Percentiles rank a stretch among this genome's conserved stretches.
phyloP scores from a whole-genome alignment of 73 alveolate genomes.

The Stentor roeselii region DNA sequence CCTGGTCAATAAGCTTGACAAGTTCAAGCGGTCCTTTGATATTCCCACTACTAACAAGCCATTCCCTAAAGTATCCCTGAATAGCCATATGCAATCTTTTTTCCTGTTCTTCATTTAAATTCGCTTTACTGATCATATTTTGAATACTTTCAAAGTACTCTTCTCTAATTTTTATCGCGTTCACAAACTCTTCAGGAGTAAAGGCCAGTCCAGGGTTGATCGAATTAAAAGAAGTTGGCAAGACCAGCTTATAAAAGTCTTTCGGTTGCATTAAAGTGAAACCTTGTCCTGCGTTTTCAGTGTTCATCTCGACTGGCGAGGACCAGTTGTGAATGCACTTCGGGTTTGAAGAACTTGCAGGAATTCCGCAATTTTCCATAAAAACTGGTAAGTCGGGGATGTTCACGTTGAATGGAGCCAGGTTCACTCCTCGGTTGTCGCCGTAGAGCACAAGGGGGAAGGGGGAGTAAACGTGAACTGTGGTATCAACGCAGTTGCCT shows the following conservation, averaged over 20 bases:
- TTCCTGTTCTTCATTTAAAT: slow-evolving; percentile 77
- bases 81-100: slow-evolving; percentile 89
- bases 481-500: slow-evolving; percentile 87
- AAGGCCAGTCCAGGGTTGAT: slow-evolving; percentile 60
- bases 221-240: slow-evolving; percentile 61
- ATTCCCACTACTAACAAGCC: slow-evolving; percentile 74
- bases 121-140: slow-evolving; percentile 66
- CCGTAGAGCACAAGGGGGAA: slow-evolving; percentile 84
- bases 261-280: slow-evolving; percentile 41
- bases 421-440: slow-evolving; percentile 74
- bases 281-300: slow-evolving; percentile 21
- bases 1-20: slow-evolving; percentile 82
- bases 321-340: slow-evolving; percentile 68
- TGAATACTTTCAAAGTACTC: slow-evolving; percentile 69
- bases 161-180: slow-evolving; percentile 63
- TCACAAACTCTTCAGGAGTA: slow-evolving; percentile 79
- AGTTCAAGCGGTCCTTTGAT: slow-evolving; percentile 76
- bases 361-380: slow-evolving; percentile 63
- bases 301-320: slow-evolving; percentile 54
- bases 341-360: slow-evolving; percentile 35
- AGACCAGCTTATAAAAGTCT: slow-evolving; percentile 52
- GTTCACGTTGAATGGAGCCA: slow-evolving; percentile 90
- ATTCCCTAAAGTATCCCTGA: slow-evolving; percentile 91
- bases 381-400: slow-evolving; percentile 62
- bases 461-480: slow-evolving; percentile 60